Evolutionary conservation across 352 stramenopile genomes (phyloP).

Genomic region (Pythium dissimile): DNA sequence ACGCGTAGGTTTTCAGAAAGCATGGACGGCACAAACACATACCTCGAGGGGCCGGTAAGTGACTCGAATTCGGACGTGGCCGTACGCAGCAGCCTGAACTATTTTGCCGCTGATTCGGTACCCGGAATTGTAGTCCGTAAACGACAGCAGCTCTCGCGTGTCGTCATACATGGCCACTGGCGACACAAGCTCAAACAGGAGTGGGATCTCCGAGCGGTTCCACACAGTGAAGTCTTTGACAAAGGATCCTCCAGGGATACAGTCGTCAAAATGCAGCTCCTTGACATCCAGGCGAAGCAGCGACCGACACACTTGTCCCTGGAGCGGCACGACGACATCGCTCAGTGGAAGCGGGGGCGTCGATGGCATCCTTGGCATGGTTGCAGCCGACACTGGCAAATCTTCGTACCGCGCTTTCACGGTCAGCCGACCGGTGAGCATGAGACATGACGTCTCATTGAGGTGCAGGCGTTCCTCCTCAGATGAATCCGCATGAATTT

Average conservation of each 20-base stretch:
- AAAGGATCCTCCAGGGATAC: conserved; percentile 80
- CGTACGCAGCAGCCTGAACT: conserved; percentile 77
- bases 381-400: conserved; percentile 8
- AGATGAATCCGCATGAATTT: conserved; percentile 57
- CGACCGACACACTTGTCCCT: conserved; percentile 81
- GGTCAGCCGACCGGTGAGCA: conserved; percentile 61
- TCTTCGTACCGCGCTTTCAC: conserved; percentile 36
- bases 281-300: conserved; percentile 82
- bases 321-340: conserved; percentile 73
- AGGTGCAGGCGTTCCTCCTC: conserved; percentile 83
- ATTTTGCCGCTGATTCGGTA: conserved; percentile 81
- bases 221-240: conserved; percentile 90
- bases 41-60: conserved; percentile 83
- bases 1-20: too few species aligned
- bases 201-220: conserved; percentile 87
- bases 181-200: conserved; percentile 83
- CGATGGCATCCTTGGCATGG: conserved; percentile 28
- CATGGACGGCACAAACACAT: conserved; percentile 8
- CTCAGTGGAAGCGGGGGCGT: conserved; percentile 31
- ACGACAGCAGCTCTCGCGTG: conserved; percentile 68
- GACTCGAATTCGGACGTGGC: conserved; percentile 82
- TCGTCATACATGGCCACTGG: conserved; percentile 64
- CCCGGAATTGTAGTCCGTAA: conserved; percentile 85
- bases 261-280: conserved; percentile 88
- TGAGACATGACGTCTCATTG: conserved; percentile 79